A percentile compares a stretch with the other conserved stretches of the same genome.
Evolutionary conservation across 306 rosid genomes (phyloP).

Genomic region (Dryas drummondii): DNA sequence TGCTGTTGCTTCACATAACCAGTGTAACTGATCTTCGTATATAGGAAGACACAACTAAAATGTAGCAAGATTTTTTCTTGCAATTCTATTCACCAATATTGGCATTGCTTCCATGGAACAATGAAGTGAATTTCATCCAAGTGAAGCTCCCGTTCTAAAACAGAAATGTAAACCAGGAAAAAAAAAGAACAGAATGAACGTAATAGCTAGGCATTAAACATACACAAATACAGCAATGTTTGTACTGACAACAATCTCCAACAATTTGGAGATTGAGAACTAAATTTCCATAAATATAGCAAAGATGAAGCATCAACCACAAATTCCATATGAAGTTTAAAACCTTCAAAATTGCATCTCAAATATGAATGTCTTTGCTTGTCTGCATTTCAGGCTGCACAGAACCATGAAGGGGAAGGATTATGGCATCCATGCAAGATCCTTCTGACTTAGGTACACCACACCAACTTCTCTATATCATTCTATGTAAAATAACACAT

Average conservation of each 20-base stretch:
- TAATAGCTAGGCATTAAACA: conserved; percentile 18
- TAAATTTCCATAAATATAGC: neutral
- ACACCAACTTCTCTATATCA: conserved; percentile 82
- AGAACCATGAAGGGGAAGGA: conserved; percentile 79
- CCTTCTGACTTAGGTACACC: conserved; percentile 72
- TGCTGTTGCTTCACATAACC: conserved; percentile 96
- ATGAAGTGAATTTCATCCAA: neutral
- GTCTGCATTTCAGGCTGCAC: conserved; percentile 89
- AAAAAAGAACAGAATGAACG: neutral
- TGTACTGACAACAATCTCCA: no score
- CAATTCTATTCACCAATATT: neutral
- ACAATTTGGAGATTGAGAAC: conserved; percentile 68
- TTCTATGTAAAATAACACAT: conserved; percentile 38
- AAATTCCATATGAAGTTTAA: neutral
- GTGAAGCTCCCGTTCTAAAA: neutral
- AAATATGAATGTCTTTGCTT: conserved; percentile 21
- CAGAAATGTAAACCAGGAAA: neutral
- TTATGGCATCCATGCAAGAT: conserved; percentile 78
- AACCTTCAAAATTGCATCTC: conserved; percentile 12
- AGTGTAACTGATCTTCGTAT: neutral
- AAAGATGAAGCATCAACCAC: conserved; percentile 29
- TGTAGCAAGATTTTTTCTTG: neutral
- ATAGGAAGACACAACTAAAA: neutral
- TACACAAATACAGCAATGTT: no score
- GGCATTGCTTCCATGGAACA: neutral